These are phyloP conservation scores for Aspergillus sp. DNA, from an alignment of 2,329 filamentous ascomycete species.

Conservation along the genomic window DNA sequence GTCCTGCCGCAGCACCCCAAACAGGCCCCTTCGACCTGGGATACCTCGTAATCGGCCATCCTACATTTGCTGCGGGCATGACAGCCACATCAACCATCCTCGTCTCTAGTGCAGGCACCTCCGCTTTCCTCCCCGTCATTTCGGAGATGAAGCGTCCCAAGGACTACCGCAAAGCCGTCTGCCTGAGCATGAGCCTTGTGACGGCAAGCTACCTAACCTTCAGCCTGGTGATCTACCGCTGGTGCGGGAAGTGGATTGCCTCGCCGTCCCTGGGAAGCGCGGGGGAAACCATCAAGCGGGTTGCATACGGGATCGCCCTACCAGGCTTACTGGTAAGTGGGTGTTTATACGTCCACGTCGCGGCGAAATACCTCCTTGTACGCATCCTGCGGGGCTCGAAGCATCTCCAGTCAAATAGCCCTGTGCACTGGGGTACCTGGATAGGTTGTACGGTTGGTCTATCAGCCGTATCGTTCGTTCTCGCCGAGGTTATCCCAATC, in stretches of 20 bases:
- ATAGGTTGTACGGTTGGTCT: constrained; percentile 38
- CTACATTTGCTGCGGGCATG: constrained; percentile 52
- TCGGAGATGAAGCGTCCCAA: constrained; percentile 55
- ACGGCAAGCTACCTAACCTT: constrained; percentile 52
- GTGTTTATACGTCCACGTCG: constrained; percentile 11
- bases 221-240: constrained; percentile 37
- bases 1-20: constrained; percentile 54
- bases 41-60: constrained; percentile 48
- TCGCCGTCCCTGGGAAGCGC: constrained; percentile 41
- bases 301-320: constrained; percentile 33
- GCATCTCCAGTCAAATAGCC: constrained; percentile 44
- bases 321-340: constrained; percentile 18
- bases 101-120: constrained; percentile 51
- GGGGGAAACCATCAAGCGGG: constrained; percentile 33
- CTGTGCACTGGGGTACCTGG: constrained; percentile 46
- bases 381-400: constrained; percentile 43
- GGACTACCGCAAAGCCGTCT: constrained; percentile 55
- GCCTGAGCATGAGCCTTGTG: constrained; percentile 51
- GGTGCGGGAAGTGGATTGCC: constrained; percentile 36
- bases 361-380: constrained; percentile 48
- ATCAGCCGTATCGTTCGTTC: constrained; percentile 39
- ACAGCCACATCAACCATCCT: constrained; percentile 53
- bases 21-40: constrained; percentile 53
- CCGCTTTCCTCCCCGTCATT: constrained; percentile 56
- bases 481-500: constrained; percentile 45